phyloP scores from a whole-genome alignment of 2,329 filamentous ascomycete genomes.

The Colletotrichum sp. region DNA sequence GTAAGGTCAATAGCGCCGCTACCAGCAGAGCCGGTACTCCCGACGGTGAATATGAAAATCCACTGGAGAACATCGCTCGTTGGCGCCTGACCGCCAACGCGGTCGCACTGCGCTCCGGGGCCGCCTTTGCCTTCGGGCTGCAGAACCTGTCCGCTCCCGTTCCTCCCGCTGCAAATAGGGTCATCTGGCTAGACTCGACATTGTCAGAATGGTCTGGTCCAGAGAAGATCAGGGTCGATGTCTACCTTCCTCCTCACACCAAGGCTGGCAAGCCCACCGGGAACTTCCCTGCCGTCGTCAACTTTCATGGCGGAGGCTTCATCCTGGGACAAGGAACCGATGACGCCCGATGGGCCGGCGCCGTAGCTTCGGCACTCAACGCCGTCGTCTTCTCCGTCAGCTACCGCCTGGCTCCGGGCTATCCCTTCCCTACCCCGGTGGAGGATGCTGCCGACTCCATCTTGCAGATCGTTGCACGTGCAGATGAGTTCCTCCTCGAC shows the following conservation, averaged over 20 bases:
- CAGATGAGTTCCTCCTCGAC: slow-evolving; percentile 63
- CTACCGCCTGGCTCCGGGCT: slow-evolving; percentile 70
- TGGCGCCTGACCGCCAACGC: slow-evolving; percentile 49
- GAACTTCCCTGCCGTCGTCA: slow-evolving; percentile 46
- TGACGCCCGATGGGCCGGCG: slow-evolving; percentile 65
- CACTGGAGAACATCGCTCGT: slow-evolving; percentile 46
- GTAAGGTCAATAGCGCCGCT: slow-evolving; percentile 23
- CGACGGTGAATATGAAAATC: slow-evolving; percentile 45
- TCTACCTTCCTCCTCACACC: slow-evolving; percentile 40
- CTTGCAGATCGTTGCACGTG: slow-evolving; percentile 62
- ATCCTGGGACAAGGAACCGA: slow-evolving; percentile 67
- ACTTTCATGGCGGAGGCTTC: slow-evolving; percentile 73
- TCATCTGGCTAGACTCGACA: slow-evolving; percentile 48
- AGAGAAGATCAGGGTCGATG: slow-evolving; percentile 51
- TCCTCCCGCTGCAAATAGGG: slow-evolving; percentile 41
- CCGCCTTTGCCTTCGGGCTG: slow-evolving; percentile 47
- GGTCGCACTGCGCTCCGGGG: slow-evolving; percentile 48
- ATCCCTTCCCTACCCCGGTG: slow-evolving; percentile 68
- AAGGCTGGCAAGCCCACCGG: not conserved
- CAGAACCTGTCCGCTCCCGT: slow-evolving; percentile 43
- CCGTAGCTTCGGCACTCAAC: slow-evolving; percentile 55
- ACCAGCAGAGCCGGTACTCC: slow-evolving; percentile 25
- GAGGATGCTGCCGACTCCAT: slow-evolving; percentile 71
- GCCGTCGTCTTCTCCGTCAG: slow-evolving; percentile 69
- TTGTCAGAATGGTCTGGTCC: slow-evolving; percentile 39